Evolutionary conservation across 1,139 yeast species (phyloP).

Genomic region (Suhomyces terraborum): DNA sequence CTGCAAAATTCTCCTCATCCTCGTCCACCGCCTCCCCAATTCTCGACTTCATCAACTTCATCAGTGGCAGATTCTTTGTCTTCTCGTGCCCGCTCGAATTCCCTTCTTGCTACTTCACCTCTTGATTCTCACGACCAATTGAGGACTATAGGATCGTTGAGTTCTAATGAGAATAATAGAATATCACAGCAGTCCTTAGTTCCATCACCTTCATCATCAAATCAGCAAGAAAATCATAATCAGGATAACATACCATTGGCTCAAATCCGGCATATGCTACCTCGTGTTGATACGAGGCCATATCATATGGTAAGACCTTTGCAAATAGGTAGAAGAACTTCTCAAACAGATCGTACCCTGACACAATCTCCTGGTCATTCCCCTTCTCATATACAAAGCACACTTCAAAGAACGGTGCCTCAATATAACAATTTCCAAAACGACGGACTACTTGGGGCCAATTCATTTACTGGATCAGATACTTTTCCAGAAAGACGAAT

Average conservation of each 20-base stretch:
- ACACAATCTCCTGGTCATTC: constrained; percentile 1
- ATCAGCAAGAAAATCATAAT: background rate
- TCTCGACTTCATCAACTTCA: background rate
- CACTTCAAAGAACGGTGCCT: background rate
- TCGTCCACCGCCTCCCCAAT: too few species aligned
- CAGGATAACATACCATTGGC: constrained; percentile 6
- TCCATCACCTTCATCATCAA: background rate
- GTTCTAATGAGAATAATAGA: background rate
- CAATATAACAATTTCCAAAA: background rate
- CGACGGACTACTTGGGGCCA: background rate
- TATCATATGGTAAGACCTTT: background rate
- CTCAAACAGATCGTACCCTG: background rate
- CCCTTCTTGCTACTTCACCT: background rate
- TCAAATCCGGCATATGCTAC: background rate
- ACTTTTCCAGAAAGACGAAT: background rate
- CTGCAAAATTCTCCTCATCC: background rate
- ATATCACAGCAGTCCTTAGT: constrained; percentile 4
- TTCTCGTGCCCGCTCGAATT: background rate
- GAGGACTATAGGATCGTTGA: background rate
- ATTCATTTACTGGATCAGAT: background rate
- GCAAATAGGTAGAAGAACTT: background rate
- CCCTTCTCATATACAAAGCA: background rate
- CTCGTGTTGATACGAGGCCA: background rate
- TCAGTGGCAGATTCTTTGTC: background rate
- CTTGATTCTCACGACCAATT: background rate